phyloP scores from a whole-genome alignment of 2,329 filamentous ascomycete species.

The Byssochlamys sp. region DNA sequence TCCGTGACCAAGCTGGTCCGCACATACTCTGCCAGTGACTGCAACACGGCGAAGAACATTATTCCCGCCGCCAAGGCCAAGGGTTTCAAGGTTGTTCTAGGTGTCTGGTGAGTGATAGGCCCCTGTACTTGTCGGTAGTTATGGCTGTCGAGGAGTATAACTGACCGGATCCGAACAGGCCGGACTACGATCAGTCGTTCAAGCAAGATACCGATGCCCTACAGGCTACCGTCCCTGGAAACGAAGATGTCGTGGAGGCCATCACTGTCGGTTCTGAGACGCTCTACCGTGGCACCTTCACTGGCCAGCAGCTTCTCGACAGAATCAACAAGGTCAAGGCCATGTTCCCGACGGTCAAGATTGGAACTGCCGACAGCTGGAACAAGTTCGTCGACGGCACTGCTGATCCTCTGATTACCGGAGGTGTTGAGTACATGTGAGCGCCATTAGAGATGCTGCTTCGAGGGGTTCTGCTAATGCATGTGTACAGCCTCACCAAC shows the following conservation, averaged over 20 bases:
- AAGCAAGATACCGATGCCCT: constrained; percentile 52
- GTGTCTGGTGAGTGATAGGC: constrained; percentile 49
- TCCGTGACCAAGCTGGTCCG: constrained; percentile 49
- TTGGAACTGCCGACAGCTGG: constrained; percentile 64
- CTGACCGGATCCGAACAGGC: constrained; percentile 31
- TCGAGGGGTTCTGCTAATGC: neutral
- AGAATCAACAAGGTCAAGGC: constrained; percentile 55
- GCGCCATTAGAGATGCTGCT: constrained; percentile 8
- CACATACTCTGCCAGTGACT: constrained; percentile 58
- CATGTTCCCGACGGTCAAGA: constrained; percentile 45
- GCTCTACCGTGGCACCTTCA: constrained; percentile 60
- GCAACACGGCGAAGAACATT: constrained; percentile 53
- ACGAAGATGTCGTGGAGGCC: constrained; percentile 53
- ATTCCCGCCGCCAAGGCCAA: constrained; percentile 56
- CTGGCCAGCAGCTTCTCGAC: constrained; percentile 47
- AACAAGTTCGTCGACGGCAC: constrained; percentile 63
- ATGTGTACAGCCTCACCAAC: constrained; percentile 46
- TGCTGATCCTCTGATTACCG: constrained; percentile 52
- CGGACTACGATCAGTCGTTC: constrained; percentile 55
- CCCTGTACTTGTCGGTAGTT: neutral
- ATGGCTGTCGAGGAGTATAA: constrained; percentile 1
- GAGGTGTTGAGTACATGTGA: constrained; percentile 51
- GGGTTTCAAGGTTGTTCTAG: constrained; percentile 59
- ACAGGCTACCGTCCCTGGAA: constrained; percentile 32
- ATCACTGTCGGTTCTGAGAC: constrained; percentile 64